These are phyloP conservation scores for Sechiopsis laciniata DNA, from an alignment of 306 rosid species.

Conservation along the genomic window DNA sequence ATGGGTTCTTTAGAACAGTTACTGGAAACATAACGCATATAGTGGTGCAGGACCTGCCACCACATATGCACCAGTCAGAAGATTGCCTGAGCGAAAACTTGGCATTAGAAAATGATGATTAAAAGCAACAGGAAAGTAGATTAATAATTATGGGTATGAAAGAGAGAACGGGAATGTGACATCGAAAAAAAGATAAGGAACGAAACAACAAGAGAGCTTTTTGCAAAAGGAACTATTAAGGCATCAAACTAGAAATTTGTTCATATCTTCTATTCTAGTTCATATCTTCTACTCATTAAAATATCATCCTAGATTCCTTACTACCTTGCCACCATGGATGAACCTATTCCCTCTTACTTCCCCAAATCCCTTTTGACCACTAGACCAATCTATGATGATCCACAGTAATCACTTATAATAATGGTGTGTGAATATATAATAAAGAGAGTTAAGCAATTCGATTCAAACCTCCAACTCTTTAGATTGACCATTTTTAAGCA, in stretches of 20 bases:
- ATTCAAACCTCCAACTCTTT: constrained; percentile 72
- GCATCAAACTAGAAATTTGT: background rate
- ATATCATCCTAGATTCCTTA: background rate
- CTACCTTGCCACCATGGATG: background rate
- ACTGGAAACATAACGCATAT: constrained; percentile 70
- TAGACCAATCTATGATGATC: background rate
- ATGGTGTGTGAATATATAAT: background rate
- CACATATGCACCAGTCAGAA: constrained; percentile 74
- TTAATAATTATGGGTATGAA: constrained; percentile 17
- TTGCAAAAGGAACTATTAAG: background rate
- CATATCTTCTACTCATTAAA: background rate
- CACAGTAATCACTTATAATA: background rate
- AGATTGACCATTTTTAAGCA: constrained; percentile 42
- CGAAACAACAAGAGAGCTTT: background rate
- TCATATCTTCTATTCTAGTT: constrained; percentile 13
- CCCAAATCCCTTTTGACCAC: too few relatives aligned
- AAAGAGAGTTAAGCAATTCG: constrained; percentile 19
- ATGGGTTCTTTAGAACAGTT: constrained; percentile 58
- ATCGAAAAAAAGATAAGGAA: constrained; percentile 6
- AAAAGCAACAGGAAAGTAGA: constrained; percentile 30
- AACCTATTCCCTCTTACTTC: too few relatives aligned
- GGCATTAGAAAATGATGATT: constrained; percentile 22
- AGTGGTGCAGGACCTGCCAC: constrained; percentile 95
- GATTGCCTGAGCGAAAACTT: constrained; percentile 35
- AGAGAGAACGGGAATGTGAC: background rate